phyloP scores from a whole-genome alignment of 108 stramenopile species.

The Cyclotella baltica region DNA sequence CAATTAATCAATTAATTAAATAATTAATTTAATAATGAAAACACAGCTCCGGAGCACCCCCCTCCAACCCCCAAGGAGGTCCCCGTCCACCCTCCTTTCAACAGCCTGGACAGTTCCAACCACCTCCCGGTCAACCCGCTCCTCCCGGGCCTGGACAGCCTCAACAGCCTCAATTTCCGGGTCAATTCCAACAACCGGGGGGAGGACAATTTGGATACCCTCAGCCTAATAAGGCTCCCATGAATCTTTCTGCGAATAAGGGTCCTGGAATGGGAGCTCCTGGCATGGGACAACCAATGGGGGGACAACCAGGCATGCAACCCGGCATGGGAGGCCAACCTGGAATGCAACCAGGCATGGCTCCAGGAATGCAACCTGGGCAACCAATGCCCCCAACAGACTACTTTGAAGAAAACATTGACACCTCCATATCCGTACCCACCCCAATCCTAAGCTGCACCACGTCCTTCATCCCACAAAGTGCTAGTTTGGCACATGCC shows the following conservation, averaged over 20 bases:
- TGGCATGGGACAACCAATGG: neutral
- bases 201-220: neutral
- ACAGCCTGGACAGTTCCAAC: constrained; percentile 4
- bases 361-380: constrained; percentile 10
- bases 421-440: constrained; percentile 73
- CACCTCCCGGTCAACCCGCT: constrained; percentile 8
- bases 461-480: constrained; percentile 62
- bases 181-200: constrained; percentile 34
- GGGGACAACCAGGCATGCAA: neutral
- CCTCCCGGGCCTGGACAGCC: neutral
- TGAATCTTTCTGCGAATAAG: too few relatives aligned
- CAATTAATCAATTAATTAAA: neutral
- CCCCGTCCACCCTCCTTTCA: constrained; percentile 5
- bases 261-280: too few relatives aligned
- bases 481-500: constrained; percentile 57
- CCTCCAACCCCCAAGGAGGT: constrained; percentile 23
- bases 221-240: neutral
- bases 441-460: constrained; percentile 69
- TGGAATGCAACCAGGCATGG: constrained; percentile 27
- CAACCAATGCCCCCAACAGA: too few relatives aligned
- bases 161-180: constrained; percentile 16
- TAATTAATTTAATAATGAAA: neutral
- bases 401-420: constrained; percentile 70
- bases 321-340: constrained; percentile 9
- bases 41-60: constrained; percentile 15